Conservation (phyloP, 805 yeast species). For the Kodamaea neixiangensis region DNA sequence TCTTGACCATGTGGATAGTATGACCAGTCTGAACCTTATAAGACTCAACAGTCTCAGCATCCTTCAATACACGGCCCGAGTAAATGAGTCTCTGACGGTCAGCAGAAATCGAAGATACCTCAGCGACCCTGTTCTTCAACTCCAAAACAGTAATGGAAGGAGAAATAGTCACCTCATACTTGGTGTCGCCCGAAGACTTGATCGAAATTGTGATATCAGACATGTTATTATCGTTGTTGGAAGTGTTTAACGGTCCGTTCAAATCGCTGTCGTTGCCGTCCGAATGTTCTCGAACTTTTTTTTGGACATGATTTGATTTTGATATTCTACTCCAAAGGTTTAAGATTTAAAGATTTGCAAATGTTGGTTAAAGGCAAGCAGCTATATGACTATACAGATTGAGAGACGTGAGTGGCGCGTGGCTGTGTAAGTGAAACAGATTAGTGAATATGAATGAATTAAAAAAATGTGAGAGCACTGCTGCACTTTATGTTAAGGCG, state of each 20-base stretch:
- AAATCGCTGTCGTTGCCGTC: neutral
- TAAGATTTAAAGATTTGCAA: too few relatives aligned
- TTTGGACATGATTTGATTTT: neutral
- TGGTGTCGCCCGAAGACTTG: slow-evolving; percentile 71
- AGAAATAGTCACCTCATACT: slow-evolving; percentile 64
- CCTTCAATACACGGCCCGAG: slow-evolving; percentile 92
- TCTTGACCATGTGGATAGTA: slow-evolving; percentile 85
- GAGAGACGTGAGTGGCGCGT: neutral
- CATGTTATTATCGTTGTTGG: slow-evolving; percentile 16
- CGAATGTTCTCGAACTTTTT: neutral
- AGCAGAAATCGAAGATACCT: slow-evolving; percentile 64
- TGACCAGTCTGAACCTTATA: slow-evolving; percentile 87
- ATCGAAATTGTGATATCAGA: slow-evolving; percentile 34
- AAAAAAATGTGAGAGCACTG: neutral
- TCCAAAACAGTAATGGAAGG: slow-evolving; percentile 59
- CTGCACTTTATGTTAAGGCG: neutral
- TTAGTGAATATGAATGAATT: neutral
- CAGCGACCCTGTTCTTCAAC: slow-evolving; percentile 65
- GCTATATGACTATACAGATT: neutral
- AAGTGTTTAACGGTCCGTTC: neutral
- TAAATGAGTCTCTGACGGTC: slow-evolving; percentile 87
- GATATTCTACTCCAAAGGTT: too few relatives aligned
- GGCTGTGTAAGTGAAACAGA: neutral
- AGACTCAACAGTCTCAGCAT: slow-evolving; percentile 66
- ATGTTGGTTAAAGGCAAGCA: neutral